phyloP scores from a whole-genome alignment of 257 asterid species.

The Nicotiana paniculata region DNA sequence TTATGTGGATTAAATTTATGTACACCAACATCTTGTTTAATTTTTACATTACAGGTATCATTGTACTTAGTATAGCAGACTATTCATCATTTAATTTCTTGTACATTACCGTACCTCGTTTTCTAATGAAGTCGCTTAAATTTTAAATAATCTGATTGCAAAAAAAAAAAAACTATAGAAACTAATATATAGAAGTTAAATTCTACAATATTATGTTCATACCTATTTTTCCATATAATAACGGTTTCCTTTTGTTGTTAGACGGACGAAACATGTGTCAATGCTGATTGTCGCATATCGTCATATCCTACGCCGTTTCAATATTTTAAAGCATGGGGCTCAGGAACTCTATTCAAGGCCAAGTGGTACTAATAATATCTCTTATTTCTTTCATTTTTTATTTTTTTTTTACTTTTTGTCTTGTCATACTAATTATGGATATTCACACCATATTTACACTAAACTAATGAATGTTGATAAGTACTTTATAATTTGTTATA shows the following conservation, averaged over 20 bases:
- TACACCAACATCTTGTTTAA: too few relatives aligned
- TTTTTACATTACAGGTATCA: too few relatives aligned
- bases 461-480: too few relatives aligned
- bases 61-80: too few relatives aligned
- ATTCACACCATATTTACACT: too few relatives aligned
- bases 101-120: neutral
- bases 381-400: neutral
- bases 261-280: constrained; percentile 10
- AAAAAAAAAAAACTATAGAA: neutral
- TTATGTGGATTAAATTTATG: neutral
- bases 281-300: neutral
- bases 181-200: neutral
- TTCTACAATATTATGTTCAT: neutral
- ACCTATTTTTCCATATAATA: neutral
- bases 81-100: neutral
- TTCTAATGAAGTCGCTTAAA: neutral
- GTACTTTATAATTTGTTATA: too few relatives aligned
- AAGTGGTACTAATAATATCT: neutral
- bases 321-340: neutral
- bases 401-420: neutral
- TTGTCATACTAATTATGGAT: neutral
- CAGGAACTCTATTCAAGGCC: neutral
- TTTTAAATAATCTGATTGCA: neutral
- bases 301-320: neutral
- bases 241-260: neutral